Evolutionary conservation across 495 filamentous ascomycete species (phyloP).

Genomic region (Bathelium albidoporum): DNA sequence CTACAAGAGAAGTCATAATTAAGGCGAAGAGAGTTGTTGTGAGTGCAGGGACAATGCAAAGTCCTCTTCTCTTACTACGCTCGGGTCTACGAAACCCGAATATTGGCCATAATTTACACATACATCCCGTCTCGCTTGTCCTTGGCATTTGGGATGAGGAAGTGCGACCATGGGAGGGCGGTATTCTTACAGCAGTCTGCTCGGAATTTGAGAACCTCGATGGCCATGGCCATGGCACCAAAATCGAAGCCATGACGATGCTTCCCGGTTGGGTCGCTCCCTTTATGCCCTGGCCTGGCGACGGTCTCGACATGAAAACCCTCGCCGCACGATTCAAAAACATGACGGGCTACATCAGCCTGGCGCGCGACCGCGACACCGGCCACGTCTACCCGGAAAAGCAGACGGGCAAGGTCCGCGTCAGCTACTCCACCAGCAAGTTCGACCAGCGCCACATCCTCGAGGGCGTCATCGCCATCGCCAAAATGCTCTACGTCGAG

Average conservation of each 20-base stretch:
- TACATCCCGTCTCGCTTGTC: constrained; percentile 61
- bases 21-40: constrained; percentile 77
- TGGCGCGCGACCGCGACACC: constrained; percentile 60
- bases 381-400: constrained; percentile 72
- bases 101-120: constrained; percentile 73
- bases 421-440: constrained; percentile 57
- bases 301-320: constrained; percentile 58
- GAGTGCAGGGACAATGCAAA: constrained; percentile 61
- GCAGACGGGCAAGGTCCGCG: constrained; percentile 44
- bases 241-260: constrained; percentile 66
- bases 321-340: constrained; percentile 49
- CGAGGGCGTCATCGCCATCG: constrained; percentile 58
- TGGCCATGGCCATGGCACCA: constrained; percentile 69
- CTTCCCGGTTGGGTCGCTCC: constrained; percentile 47
- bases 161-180: constrained; percentile 66
- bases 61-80: constrained; percentile 62
- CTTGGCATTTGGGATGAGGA: constrained; percentile 56
- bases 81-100: constrained; percentile 68
- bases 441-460: constrained; percentile 61
- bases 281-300: constrained; percentile 47
- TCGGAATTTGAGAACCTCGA: constrained; percentile 76
- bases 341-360: constrained; percentile 55
- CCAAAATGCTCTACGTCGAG: constrained; percentile 64
- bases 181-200: constrained; percentile 64
- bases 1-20: constrained; percentile 50